Base-by-base conservation (phyloP, 1,139 yeast species). In the Suhomyces ambrosiae region DNA sequence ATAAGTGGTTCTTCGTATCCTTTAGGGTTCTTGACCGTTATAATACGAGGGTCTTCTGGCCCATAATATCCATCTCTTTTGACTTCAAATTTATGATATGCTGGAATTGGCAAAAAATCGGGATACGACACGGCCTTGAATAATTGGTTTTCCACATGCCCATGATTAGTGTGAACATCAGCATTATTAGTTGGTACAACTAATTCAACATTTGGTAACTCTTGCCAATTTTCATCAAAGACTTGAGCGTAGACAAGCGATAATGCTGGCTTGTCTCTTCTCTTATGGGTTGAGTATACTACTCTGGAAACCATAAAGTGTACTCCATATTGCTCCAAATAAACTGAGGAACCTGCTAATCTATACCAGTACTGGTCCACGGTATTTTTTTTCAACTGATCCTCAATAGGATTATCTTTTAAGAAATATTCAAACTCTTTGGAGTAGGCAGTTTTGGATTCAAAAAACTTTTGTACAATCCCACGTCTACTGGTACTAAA, bases 191-290 rank as follows among this genome's bases (percentile, higher is more conserved):
- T 41, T 31, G 74, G 75, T 0, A 68, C 61, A 8, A 65, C 54
- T 30, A 68, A 45, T 28, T 61, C 56, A 6, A 63, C 56, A 21
- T 56, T 59, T 17, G 52, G 49, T 15, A 74, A 46, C 52, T 75
- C 80, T 13, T 65, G 55, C 80, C 80, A 76, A 34, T 70, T 50
- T 18, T 57, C 48, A 47, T 74, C 75, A 52, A 55, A 76, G 4
- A 73, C 42, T 49, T 76, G 80, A 5, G 69, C 63, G 45, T 74
- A 72, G 14, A 71, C 52, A 17, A 67, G 49, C 17, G 71, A 64
- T 3, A 67, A 27, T 4, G 56, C 42, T 1, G 74, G 72, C 35
- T 53, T 53, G 52, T 64, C 48, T 36, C 68, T 53, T 14, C 39
- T 43, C 1, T 61, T 61, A n/a, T 40, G 45, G 1, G 63, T 61